Evolutionary conservation across 2,329 filamentous ascomycete genomes (phyloP).

Genomic region (Colletotrichum liaoningense): DNA sequence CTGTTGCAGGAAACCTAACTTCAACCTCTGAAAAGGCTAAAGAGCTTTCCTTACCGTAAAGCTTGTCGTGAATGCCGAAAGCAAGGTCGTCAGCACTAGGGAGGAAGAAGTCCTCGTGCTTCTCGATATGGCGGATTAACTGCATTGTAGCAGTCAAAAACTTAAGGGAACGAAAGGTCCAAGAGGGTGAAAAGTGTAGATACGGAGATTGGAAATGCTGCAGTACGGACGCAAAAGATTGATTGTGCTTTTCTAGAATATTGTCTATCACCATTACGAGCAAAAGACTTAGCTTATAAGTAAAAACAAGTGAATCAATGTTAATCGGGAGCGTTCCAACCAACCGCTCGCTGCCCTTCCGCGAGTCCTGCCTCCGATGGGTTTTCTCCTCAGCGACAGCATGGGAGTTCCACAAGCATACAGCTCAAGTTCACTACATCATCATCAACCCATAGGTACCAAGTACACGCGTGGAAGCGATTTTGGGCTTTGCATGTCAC

Average conservation of each 20-base stretch:
- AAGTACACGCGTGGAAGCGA: background rate
- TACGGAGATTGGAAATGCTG: background rate
- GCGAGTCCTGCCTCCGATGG: too few relatives aligned
- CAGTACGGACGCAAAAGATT: background rate
- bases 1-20: background rate
- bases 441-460: background rate
- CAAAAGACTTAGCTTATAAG: background rate
- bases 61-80: background rate
- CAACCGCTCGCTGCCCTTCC: background rate
- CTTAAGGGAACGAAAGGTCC: background rate
- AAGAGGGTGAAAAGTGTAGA: background rate
- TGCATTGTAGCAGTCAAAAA: background rate
- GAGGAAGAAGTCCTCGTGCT: slow-evolving; percentile 7
- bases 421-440: background rate
- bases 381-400: too few relatives aligned
- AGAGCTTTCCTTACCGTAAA: background rate
- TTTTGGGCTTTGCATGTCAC: background rate
- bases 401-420: background rate
- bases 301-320: background rate
- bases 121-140: background rate
- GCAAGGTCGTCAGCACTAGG: background rate
- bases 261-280: background rate
- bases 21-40: background rate
- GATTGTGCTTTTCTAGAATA: background rate
- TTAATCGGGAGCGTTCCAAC: too few relatives aligned